These are phyloP conservation scores for Pseudonitzschia multistriata DNA, from an alignment of 108 stramenopile species.

Conservation along the genomic window DNA sequence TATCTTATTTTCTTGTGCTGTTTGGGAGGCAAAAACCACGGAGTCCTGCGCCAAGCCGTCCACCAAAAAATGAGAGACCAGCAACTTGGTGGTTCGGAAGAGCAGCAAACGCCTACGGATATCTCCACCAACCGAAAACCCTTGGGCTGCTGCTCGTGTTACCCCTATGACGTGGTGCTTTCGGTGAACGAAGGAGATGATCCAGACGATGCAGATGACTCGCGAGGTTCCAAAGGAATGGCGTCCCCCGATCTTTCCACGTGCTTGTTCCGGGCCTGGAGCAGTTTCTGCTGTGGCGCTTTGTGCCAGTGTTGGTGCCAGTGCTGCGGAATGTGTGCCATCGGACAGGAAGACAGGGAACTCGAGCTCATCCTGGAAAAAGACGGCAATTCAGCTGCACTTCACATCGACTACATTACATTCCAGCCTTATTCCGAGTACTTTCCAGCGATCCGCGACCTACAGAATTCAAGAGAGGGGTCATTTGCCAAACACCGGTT, in stretches of 20 bases:
- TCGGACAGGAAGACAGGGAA: slow-evolving; percentile 79
- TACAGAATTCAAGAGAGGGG: neutral
- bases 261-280: slow-evolving; percentile 10
- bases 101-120: neutral
- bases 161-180: neutral
- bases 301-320: slow-evolving; percentile 53
- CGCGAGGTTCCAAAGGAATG: no score
- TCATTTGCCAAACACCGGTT: neutral
- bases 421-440: slow-evolving; percentile 67
- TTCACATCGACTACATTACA: slow-evolving; percentile 72
- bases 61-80: neutral
- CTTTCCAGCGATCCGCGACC: slow-evolving; percentile 38
- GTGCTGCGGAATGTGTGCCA: slow-evolving; percentile 69
- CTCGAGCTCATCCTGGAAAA: slow-evolving; percentile 44
- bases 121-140: neutral
- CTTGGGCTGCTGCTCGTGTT: neutral
- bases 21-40: neutral
- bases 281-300: slow-evolving; percentile 31
- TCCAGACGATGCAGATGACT: neutral
- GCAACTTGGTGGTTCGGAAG: no score
- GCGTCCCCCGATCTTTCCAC: neutral
- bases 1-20: neutral
- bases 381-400: slow-evolving; percentile 15
- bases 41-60: neutral
- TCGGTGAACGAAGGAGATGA: neutral